phyloP scores from a whole-genome alignment of 2,329 filamentous ascomycete genomes.

The Fusarium virguliforme region DNA sequence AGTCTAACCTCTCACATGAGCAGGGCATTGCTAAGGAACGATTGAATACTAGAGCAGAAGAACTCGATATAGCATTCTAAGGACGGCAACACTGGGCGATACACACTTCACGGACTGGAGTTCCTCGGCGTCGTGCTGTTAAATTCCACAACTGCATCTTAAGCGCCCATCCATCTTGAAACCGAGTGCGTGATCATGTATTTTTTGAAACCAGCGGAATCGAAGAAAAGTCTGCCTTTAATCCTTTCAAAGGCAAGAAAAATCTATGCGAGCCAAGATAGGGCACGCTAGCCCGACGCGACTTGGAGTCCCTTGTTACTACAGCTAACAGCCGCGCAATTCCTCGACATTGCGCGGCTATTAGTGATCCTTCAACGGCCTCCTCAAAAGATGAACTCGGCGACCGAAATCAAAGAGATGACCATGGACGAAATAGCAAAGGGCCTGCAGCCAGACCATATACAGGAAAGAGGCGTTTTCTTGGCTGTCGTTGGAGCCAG shows the following conservation, averaged over 20 bases:
- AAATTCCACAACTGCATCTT: neutral
- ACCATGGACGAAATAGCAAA: neutral
- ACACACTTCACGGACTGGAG: neutral
- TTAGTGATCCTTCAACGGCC: neutral
- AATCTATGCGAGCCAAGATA: neutral
- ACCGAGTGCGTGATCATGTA: too few species aligned
- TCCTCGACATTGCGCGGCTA: neutral
- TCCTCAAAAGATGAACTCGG: neutral
- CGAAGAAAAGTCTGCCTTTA: too few species aligned
- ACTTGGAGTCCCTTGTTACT: neutral
- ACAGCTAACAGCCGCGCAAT: neutral
- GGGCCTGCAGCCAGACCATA: neutral
- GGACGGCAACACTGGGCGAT: too few species aligned
- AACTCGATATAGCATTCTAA: too few species aligned
- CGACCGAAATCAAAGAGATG: neutral
- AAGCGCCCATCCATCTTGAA: neutral
- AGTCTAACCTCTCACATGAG: too few species aligned
- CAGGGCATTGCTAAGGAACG: too few species aligned
- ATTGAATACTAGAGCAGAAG: too few species aligned
- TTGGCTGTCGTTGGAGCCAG: conserved; percentile 4
- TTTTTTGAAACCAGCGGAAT: too few species aligned
- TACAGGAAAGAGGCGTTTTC: neutral
- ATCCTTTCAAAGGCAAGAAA: neutral
- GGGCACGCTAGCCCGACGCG: too few species aligned
- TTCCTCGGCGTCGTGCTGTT: neutral